Percentiles rank a stretch among this genome's conserved stretches.
phyloP scores from a whole-genome alignment of 2,329 filamentous ascomycete genomes.

The Cladosporium halotolerans region DNA sequence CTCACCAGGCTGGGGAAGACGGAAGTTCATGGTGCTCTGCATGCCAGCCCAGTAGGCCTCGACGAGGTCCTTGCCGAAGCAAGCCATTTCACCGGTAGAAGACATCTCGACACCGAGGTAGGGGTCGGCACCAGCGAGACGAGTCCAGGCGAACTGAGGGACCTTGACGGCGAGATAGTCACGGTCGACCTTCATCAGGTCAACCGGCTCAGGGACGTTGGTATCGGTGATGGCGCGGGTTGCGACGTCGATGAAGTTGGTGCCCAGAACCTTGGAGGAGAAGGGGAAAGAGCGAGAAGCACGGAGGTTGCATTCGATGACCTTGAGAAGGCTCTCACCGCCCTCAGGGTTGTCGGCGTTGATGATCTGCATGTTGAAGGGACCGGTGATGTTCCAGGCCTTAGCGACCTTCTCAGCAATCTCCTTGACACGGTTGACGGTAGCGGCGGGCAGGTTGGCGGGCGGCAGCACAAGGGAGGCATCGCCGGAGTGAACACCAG shows the following conservation, averaged over 20 bases:
- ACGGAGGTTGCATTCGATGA: conserved; percentile 97
- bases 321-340: conserved; percentile 73
- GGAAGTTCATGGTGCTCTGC: conserved; percentile 90
- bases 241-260: conserved; percentile 93
- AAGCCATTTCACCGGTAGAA: conserved; percentile 95
- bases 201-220: conserved; percentile 74
- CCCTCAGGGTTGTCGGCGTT: conserved; percentile 64
- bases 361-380: conserved; percentile 99
- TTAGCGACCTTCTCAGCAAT: conserved; percentile 95
- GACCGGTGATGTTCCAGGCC: conserved; percentile 94
- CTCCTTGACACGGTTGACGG: conserved; percentile 83
- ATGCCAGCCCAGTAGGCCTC: conserved; percentile 97
- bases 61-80: conserved; percentile 91
- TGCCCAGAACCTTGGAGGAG: conserved; percentile 91
- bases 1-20: conserved; percentile 86
- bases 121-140: conserved; percentile 91
- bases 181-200: conserved; percentile 83
- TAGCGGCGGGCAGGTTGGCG: conserved; percentile 65
- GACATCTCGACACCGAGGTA: conserved; percentile 98
- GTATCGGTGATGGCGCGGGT: conserved; percentile 85
- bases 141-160: conserved; percentile 97
- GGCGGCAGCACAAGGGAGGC: conserved; percentile 91
- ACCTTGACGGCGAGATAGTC: conserved; percentile 97
- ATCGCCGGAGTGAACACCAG: conserved; percentile 96
- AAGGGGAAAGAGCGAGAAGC: conserved; percentile 98